Evolutionary conservation across 345 rosid species (phyloP), one percentile per base, ranked within the genome.

Genomic region (Adansonia digitata): DNA sequence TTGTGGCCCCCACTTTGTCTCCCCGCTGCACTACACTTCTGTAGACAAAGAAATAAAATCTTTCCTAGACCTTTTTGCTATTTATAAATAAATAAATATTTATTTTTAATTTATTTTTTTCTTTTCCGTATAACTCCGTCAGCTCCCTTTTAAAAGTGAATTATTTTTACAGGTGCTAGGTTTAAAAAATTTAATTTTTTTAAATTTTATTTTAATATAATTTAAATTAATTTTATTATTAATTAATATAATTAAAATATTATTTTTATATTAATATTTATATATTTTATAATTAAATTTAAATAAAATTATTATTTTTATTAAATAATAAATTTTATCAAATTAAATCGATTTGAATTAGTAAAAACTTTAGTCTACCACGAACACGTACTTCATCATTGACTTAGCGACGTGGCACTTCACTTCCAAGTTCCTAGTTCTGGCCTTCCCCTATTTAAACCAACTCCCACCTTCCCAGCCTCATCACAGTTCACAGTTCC

Each of bases 321-420:
- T n/a, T n/a, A n/a, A n/a, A n/a, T n/a, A n/a, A n/a, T n/a, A n/a
- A n/a, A n/a, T n/a, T n/a, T n/a, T n/a, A n/a, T n/a, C n/a, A n/a
- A n/a, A n/a, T n/a, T n/a, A n/a, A n/a, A n/a, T n/a, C n/a, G n/a
- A n/a, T n/a, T n/a, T n/a, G n/a, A n/a, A n/a, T n/a, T n/a, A n/a
- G n/a, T n/a, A n/a, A n/a, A n/a, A n/a, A n/a, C n/a, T n/a, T n/a
- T n/a, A n/a, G n/a, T n/a, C n/a, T n/a, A n/a, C n/a, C n/a, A n/a
- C n/a, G n/a, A n/a, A n/a, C n/a, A n/a, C n/a, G n/a, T n/a, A n/a
- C n/a, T n/a, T n/a, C n/a, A n/a, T n/a, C n/a, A n/a, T n/a, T n/a
- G n/a, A n/a, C n/a, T n/a, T n/a, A n/a, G n/a, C n/a, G n/a, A 85
- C 87, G 81, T 83, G 88, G 83, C 88, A 80, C 71, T 57, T 26